Percentiles rank a stretch among this genome's conserved stretches.
Evolutionary conservation across 257 asterid species (phyloP).

Genomic region (Solanum pennellii): DNA sequence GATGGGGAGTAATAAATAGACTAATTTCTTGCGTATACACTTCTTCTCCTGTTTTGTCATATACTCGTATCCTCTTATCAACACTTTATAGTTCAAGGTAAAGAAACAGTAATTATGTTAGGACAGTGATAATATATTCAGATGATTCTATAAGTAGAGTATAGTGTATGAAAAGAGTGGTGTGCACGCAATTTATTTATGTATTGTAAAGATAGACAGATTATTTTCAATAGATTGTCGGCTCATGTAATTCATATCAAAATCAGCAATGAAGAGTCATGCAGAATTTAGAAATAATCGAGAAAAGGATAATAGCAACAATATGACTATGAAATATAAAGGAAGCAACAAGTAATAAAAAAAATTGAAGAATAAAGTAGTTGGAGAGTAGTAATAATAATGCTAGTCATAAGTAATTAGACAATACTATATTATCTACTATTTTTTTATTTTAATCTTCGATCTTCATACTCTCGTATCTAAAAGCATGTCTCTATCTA

Average conservation of each 20-base stretch:
- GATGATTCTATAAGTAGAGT: neutral
- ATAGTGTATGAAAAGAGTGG: neutral
- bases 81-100: neutral
- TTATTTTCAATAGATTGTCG: neutral
- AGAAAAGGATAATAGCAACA: neutral
- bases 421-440: too few species aligned
- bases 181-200: neutral
- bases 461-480: accelerated
- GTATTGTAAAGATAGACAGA: neutral
- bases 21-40: neutral
- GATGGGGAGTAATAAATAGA: conserved; percentile 15
- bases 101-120: neutral
- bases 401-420: neutral
- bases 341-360: neutral
- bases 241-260: neutral
- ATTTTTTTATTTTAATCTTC: neutral
- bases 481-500: neutral
- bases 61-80: neutral
- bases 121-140: neutral
- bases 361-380: neutral
- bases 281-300: neutral
- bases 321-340: neutral
- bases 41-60: neutral
- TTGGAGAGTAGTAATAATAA: neutral
- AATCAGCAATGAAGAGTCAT: neutral